Base-by-base conservation (phyloP, 2,329 filamentous ascomycete species). In the Nemania sp. region DNA sequence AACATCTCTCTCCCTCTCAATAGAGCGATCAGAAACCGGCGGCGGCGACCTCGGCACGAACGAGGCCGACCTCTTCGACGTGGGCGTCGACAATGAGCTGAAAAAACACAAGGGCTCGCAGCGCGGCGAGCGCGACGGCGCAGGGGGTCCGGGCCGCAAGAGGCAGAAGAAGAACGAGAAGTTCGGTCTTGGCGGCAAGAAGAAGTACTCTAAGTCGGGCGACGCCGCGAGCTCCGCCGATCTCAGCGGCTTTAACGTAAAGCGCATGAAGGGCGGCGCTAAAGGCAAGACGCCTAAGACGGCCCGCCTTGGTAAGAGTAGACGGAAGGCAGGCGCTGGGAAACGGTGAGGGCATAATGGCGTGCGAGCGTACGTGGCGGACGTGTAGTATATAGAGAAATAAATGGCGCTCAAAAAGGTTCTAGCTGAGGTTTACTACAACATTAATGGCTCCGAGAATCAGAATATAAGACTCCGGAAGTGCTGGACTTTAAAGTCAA, bases 161-260 rank as follows among this genome's bases (percentile, higher is more conserved):
- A 91, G 96, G 68, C 88, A 92, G 79, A 97, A 97, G 89, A 97
- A 97, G 85, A 91, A 99, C 79, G 88, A 92, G 73, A 98, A 97
- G 84, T 98, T 91, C 79, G 96, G 96, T 26, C 97, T 95, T 77
- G 96, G 96, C 68, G 96, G 96, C 75, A 98, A 97, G 89, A 99
- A 99, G 87, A 87, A 92, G 63, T 90, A 94, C 79, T 82, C 87
- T 64, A 99, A 99, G 88, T 97, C 94, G 69, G 93, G 93, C 73
- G 94, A 98, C 81, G 94, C 94, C 56, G 79, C 87, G 70, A 97
- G 93, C 72, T 94, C 90, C 54, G 91, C 89, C 69, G 96, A 99
- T 79, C 82, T 97, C 73, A 89, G 89, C 70, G 89, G 88, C 1
- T 98, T 97, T 83, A 94, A 91, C 62, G 87, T 86, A 43, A 93